Base-by-base conservation (phyloP, 805 yeast species). In the Blastobotrys muscicola region DNA sequence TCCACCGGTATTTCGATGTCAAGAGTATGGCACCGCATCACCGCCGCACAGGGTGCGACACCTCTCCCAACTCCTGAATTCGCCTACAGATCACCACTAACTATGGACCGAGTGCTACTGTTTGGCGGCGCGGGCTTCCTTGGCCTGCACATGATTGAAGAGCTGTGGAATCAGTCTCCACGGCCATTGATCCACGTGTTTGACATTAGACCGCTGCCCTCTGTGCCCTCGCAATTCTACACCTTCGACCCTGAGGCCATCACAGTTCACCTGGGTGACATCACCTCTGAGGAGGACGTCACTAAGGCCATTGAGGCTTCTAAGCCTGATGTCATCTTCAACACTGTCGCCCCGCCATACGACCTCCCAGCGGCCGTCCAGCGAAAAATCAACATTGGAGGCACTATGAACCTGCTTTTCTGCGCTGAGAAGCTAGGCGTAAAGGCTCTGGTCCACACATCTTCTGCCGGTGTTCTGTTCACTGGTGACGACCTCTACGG, bases 51-150 rank as follows among this genome's bases (percentile, higher is more conserved):
- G 26, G 4, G 26, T 20, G 26, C 26, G 26, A 20, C 26, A 20
- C 26, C 26, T n/a, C 26, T 20, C 26, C 26, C 26, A 20, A 20
- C 26, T 20, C 26, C 26, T 20, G 26, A 20, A 20, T 20, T 20
- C 26, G 6, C 6, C 26, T 20, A 20, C 26, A 33, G 14, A 33
- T 13, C 10, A 33, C 15, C 7, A 12, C 36, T 9, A 33, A 14
- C 20, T 20, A 33, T 67, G 26, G 64, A 75, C 30, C 73, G 82
- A 1, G 94, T 92, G 2, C 75, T 92, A 29, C 69, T 92, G 14
- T 76, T 92, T n/a, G 98, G 98, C 40, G 98, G 98, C 8, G 69
- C 96, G 3, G 98, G 98, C 0, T 92, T 92, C 53, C 72, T 92
- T 14, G 98, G 98, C 2, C 75, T 86, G 38, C 98, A 92, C 53